Evolutionary conservation across 2,329 filamentous ascomycete genomes (phyloP).

Genomic region (Xylariales sp.): DNA sequence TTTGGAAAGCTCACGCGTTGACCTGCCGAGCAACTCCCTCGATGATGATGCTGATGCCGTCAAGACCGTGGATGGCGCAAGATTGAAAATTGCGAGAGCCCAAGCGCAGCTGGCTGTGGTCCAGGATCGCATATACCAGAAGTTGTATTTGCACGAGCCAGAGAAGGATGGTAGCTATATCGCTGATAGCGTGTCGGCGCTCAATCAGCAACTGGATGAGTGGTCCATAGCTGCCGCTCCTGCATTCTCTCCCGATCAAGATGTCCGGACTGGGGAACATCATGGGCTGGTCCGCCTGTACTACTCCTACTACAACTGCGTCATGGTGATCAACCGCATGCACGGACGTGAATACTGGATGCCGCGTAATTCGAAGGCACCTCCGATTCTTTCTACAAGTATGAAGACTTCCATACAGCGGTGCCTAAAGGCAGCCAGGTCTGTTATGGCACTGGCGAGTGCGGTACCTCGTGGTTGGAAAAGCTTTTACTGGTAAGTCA

Average conservation of each 20-base stretch:
- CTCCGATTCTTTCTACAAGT: neutral
- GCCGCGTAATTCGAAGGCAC: neutral
- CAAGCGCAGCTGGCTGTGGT: neutral
- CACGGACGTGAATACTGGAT: neutral
- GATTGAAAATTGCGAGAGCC: neutral
- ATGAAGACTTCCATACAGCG: neutral
- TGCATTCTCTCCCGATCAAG: neutral
- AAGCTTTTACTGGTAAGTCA: constrained; percentile 1
- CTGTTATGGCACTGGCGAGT: neutral
- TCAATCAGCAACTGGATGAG: neutral
- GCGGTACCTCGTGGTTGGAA: neutral
- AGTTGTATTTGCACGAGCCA: neutral
- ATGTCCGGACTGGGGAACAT: neutral
- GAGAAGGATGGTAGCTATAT: neutral
- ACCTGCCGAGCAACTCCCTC: neutral
- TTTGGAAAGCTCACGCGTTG: neutral
- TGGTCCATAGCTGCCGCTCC: neutral
- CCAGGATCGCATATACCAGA: neutral
- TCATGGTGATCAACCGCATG: neutral
- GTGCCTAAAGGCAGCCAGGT: neutral
- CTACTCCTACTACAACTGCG: constrained; percentile 3
- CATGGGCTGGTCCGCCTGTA: neutral
- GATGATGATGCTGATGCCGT: neutral
- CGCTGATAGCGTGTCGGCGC: neutral
- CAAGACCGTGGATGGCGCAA: neutral